Evolutionary conservation across 805 yeast species (phyloP), one percentile per base, ranked within the genome.

Genomic region (Suhomyces canberraensis): DNA sequence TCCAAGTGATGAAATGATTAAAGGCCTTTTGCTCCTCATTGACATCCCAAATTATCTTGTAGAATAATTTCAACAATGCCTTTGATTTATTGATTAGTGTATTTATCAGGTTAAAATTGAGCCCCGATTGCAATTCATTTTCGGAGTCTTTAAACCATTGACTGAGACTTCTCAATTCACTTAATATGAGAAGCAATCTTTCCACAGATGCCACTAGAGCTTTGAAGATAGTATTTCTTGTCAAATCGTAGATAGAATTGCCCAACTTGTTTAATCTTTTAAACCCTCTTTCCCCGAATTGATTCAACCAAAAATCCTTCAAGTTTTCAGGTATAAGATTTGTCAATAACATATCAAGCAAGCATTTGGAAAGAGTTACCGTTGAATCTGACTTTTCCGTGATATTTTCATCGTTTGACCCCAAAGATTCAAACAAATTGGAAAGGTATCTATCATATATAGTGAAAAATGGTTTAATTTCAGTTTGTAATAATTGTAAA

Each of bases 271-370:
- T 58, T 75, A 87, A 75, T 45, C 76, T 66, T 42, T 73, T 76
- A 14, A 76, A 53, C 19, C 85, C 85, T 42, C 84, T 63, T 42
- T 81, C 88, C 0, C 86, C 89, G 22, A 84, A 61, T 32, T 79
- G 76, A 46, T 81, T 80, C 16, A 75, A 69, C 50, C 84, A 61
- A 79, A 80, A 84, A 38, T 76, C 79, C 40, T 69, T 71, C 2
- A 77, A 60, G 1, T 66, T 56, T 11, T 61, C 66, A 1, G 78
- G 69, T 40, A 80, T 64, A 35, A 75, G 61, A 2, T 84, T 83
- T 0, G 84, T 76, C 3, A 79, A 49, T 2, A 79, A 53, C 16
- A 76, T 47, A 33, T 74, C 75, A 37, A 69, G 69, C 6, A 79
- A 51, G 25, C 50, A 47, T 8, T 43, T 34, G 11, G 42, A 33